phyloP scores from a whole-genome alignment of 108 stramenopile genomes.

The Conticribra weissflogii region DNA sequence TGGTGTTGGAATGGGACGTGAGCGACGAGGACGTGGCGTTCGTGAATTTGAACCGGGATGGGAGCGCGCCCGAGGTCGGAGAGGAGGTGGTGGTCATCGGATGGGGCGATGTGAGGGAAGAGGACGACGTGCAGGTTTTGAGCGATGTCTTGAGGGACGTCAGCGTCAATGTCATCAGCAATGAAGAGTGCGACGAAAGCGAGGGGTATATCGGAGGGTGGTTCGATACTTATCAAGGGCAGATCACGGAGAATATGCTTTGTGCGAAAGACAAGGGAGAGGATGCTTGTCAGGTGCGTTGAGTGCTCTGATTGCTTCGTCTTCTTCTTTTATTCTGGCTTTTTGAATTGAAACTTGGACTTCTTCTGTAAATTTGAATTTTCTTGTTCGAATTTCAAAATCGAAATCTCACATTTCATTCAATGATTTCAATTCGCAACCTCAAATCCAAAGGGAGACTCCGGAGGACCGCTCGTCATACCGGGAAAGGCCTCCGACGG shows the following conservation, averaged over 20 bases:
- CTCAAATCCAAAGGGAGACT: too few species aligned
- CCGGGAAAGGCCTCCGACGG: constrained; percentile 15
- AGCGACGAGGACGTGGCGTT: constrained; percentile 8
- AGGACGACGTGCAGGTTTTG: constrained; percentile 3
- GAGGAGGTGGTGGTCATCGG: constrained; percentile 54
- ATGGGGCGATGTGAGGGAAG: constrained; percentile 34
- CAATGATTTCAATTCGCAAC: too few species aligned
- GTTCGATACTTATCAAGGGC: constrained; percentile 12
- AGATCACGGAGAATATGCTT: constrained; percentile 47
- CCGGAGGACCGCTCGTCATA: constrained; percentile 20
- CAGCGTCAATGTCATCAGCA: constrained; percentile 20
- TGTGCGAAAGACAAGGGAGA: constrained; percentile 34
- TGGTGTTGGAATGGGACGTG: constrained; percentile 5
- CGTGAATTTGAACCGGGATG: constrained; percentile 32
- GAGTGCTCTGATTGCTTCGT: too few species aligned
- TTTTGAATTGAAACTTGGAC: constrained; percentile 47
- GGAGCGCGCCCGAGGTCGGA: constrained; percentile 27
- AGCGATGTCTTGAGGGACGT: constrained; percentile 21
- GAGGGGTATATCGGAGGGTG: constrained; percentile 10
- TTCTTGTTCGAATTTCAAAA: background rate
- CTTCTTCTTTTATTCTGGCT: too few species aligned
- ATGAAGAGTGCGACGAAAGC: constrained; percentile 30
- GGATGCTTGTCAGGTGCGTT: constrained; percentile 54
- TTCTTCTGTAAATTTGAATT: background rate
- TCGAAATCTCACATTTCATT: background rate